These are phyloP conservation scores for Pontederia crassipes DNA, from an alignment of 176 grass and related monocot genomes.

Conservation along the genomic window DNA sequence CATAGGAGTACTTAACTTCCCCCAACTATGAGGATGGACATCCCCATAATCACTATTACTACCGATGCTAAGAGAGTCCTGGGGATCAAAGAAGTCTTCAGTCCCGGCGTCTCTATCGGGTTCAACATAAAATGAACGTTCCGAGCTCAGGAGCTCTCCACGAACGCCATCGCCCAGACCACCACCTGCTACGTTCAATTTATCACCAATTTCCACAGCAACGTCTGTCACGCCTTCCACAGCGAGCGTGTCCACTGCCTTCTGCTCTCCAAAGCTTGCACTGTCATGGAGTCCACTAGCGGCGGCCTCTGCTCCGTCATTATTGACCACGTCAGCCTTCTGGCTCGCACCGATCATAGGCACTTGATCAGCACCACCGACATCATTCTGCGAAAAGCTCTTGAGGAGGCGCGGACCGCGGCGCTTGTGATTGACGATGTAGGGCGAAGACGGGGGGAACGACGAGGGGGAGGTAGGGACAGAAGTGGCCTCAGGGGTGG, in stretches of 20 bases:
- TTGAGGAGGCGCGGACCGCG: slow-evolving; percentile 33
- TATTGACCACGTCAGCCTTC: background rate
- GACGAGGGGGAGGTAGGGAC: slow-evolving; percentile 25
- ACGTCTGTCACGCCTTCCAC: background rate
- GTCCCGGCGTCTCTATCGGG: slow-evolving; percentile 10
- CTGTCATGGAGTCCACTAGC: background rate
- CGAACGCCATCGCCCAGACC: background rate
- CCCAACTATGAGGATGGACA: slow-evolving; percentile 2
- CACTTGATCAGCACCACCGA: slow-evolving; percentile 1
- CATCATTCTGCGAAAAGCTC: slow-evolving; percentile 14
- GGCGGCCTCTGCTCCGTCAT: background rate
- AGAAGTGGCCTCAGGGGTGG: slow-evolving; percentile 28
- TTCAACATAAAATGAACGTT: background rate
- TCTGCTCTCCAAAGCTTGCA: background rate
- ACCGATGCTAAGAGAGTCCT: slow-evolving; percentile 19
- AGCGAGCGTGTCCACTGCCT: background rate
- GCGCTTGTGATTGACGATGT: slow-evolving; percentile 36
- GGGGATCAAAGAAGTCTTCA: slow-evolving; percentile 23
- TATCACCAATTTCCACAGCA: background rate
- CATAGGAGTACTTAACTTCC: slow-evolving; percentile 26
- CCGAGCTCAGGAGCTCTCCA: background rate
- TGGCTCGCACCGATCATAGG: background rate
- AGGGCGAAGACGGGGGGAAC: slow-evolving; percentile 31
- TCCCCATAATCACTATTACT: slow-evolving; percentile 12
- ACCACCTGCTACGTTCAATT: background rate